Percentiles rank a stretch among this genome's conserved stretches.
These are phyloP conservation scores for Chlorella sp. DNA, from an alignment of 139 green algal genomes.

Conservation along the genomic window DNA sequence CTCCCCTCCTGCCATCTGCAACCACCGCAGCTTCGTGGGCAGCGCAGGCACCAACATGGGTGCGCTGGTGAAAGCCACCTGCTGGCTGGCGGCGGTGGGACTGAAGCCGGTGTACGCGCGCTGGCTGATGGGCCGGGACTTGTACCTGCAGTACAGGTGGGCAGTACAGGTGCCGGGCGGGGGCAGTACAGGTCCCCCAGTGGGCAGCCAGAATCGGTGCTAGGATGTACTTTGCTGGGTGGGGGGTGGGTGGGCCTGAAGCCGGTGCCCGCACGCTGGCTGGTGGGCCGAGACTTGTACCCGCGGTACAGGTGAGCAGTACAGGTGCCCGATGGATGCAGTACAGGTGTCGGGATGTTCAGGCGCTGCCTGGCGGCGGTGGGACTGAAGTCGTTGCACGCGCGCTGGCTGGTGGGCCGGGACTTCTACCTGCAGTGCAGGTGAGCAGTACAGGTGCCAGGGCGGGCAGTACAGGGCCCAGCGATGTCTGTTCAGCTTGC, in stretches of 20 bases:
- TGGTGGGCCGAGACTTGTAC: slow-evolving; percentile 1
- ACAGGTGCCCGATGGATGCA: too few species aligned
- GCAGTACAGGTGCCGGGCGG: background rate
- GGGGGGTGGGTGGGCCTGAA: slow-evolving; percentile 3
- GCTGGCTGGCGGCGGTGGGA: slow-evolving; percentile 8
- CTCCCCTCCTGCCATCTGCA: background rate
- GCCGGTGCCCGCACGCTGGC: background rate
- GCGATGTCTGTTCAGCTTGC: too few species aligned
- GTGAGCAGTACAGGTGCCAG: background rate
- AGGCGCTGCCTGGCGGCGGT: slow-evolving; percentile 1
- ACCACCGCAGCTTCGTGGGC: background rate
- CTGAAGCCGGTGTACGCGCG: slow-evolving; percentile 14
- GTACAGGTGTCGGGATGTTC: too few species aligned
- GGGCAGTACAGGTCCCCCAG: too few species aligned
- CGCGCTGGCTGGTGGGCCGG: background rate
- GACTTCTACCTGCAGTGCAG: background rate
- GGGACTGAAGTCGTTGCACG: slow-evolving; percentile 10
- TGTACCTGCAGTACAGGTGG: slow-evolving; percentile 10
- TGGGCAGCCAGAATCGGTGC: too few species aligned
- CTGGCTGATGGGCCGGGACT: background rate
- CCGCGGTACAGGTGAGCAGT: background rate
- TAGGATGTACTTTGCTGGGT: too few species aligned
- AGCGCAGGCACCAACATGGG: too few species aligned
- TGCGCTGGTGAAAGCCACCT: background rate
- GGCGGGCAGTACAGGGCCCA: background rate